Conservation (phyloP, 2,329 filamentous ascomycete genomes). For the Plenodomus lindquistii region DNA sequence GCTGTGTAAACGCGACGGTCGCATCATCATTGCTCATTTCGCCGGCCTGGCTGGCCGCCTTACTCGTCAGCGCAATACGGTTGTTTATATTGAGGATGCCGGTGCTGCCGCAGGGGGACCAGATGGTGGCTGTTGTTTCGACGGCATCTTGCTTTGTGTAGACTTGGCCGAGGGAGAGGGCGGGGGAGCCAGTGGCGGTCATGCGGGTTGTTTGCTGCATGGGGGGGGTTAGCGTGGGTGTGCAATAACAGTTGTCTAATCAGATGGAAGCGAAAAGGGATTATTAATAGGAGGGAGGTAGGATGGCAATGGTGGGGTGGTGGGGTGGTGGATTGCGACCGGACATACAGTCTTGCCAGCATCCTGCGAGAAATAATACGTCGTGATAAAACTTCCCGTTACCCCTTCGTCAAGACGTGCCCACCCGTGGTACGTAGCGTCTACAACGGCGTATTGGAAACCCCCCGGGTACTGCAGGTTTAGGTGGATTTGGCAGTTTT, state of each 20-base stretch:
- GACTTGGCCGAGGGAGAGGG: slow-evolving; percentile 46
- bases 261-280: too few species aligned
- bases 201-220: slow-evolving; percentile 26
- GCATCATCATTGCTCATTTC: slow-evolving; percentile 42
- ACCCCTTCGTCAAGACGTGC: slow-evolving; percentile 39
- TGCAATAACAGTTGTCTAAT: too few species aligned
- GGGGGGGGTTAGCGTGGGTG: too few species aligned
- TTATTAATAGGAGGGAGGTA: slow-evolving; percentile 14
- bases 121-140: slow-evolving; percentile 39
- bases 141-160: slow-evolving; percentile 52
- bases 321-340: not conserved
- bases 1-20: slow-evolving; percentile 41
- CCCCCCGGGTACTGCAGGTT: slow-evolving; percentile 43
- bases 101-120: slow-evolving; percentile 39
- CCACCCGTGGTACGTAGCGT: slow-evolving; percentile 44
- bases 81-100: slow-evolving; percentile 43
- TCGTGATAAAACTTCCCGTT: slow-evolving; percentile 40
- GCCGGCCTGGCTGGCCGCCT: slow-evolving; percentile 23
- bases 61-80: slow-evolving; percentile 31
- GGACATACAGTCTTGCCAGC: slow-evolving; percentile 31
- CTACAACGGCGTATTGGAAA: slow-evolving; percentile 44
- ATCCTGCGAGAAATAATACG: slow-evolving; percentile 45
- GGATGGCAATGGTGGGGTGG: not conserved
- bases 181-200: slow-evolving; percentile 38
- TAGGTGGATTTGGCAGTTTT: slow-evolving; percentile 44